Evolutionary conservation across 2,329 filamentous ascomycete species (phyloP).

Genomic region (Fusarium proliferatum): DNA sequence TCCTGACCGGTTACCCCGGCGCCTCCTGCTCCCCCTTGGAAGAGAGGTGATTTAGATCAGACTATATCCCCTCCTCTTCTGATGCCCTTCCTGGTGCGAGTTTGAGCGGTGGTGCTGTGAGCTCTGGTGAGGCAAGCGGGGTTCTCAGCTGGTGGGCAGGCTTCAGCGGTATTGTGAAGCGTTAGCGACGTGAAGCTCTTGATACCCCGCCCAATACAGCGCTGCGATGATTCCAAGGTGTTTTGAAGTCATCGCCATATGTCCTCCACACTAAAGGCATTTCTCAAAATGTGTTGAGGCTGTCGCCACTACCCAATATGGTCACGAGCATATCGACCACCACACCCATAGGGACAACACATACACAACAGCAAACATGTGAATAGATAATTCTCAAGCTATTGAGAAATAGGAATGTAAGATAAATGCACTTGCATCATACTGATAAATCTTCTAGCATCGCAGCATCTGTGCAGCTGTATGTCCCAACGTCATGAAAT

Average conservation of each 20-base stretch:
- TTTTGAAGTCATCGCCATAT: conserved; percentile 15
- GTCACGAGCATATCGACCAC: not conserved
- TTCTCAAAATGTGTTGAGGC: not conserved
- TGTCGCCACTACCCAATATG: conserved; percentile 8
- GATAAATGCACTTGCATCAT: conserved; percentile 14
- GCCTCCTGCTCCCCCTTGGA: conserved; percentile 38
- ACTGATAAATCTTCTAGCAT: not conserved
- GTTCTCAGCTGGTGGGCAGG: not conserved
- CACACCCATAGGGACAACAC: not conserved
- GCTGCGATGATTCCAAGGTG: conserved; percentile 18
- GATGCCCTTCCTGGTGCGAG: not conserved
- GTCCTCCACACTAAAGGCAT: not conserved
- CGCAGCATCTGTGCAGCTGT: not conserved
- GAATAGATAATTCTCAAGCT: not conserved
- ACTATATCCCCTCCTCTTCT: conserved; percentile 20
- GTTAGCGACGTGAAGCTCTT: conserved; percentile 16
- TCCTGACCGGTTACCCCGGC: conserved; percentile 45
- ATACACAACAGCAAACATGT: not conserved
- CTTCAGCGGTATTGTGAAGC: not conserved
- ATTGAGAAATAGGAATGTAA: not conserved
- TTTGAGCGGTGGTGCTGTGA: not conserved
- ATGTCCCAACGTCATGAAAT: not conserved
- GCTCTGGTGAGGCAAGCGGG: not conserved
- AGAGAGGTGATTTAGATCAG: not conserved
- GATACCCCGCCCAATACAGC: not conserved